Base-by-base conservation (phyloP, 331 rosid species). In the Ulmus americana region DNA sequence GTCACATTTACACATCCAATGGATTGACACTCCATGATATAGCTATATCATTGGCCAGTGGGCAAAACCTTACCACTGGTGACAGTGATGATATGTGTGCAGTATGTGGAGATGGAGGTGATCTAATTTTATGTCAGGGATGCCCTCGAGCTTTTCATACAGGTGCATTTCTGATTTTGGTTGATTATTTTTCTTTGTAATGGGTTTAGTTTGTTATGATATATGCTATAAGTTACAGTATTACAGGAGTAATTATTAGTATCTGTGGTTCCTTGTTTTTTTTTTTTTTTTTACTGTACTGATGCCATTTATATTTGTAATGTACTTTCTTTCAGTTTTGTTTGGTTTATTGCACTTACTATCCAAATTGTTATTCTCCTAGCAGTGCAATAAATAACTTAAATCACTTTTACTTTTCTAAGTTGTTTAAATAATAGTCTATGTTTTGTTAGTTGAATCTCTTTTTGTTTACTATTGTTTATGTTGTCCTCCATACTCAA, bases 61-160 rank as follows among this genome's bases (percentile, higher is more conserved):
- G 99, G 56, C 99, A 90, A 76, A 90, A 82, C 69, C 85, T 90
- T 74, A 87, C 91, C 46, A 81, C 95, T 0, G 99, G 96, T 64
- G 88, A 81, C 82, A 87, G 99, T 76, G 99, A 94, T 68, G 99
- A 94, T 74, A 94, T 94, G 99, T 94, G 97, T 74, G 95, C 99
- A 63, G 71, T 77, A 28, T 94, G 99, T 60, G 99, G 99, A 64
- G 94, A 82, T 77, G 90, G 86, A 45, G 99, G 99, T 41, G 86
- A 90, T 75, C 80, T 94, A 73, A 75, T 87, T 79, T 84, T 82
- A 53, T 94, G 99, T 77, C 81, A 78, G 70, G 85, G 88, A 76
- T 94, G 99, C 78, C 99, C 99, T 53, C 84, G 87, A 68, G 97
- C 99, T 67, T 94, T 84, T 71, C 99, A 94, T 77, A 75, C 90